These are phyloP conservation scores for Elaphomyces granulatus DNA, from an alignment of 495 filamentous ascomycete genomes.

Conservation along the genomic window DNA sequence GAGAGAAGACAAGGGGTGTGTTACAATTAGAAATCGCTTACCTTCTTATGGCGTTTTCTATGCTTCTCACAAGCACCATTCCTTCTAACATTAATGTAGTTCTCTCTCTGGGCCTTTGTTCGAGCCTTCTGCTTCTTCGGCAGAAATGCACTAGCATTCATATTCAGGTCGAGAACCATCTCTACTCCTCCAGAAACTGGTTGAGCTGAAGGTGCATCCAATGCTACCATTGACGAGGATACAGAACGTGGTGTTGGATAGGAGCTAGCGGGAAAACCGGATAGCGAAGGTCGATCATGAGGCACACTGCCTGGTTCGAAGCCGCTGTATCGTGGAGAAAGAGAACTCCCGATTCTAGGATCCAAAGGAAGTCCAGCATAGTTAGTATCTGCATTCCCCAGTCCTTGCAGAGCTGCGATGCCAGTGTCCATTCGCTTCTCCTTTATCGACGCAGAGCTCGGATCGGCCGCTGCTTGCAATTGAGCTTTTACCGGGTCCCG, in stretches of 20 bases:
- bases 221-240: background rate
- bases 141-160: conserved; percentile 30
- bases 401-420: conserved; percentile 30
- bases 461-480: conserved; percentile 23
- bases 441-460: conserved; percentile 22
- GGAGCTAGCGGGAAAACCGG: background rate
- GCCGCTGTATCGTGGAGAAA: too few relatives aligned
- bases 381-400: conserved; percentile 16
- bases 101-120: conserved; percentile 32
- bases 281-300: conserved; percentile 1
- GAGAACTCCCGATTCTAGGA: background rate
- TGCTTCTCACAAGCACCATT: conserved; percentile 35
- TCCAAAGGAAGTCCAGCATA: background rate
- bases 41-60: conserved; percentile 34
- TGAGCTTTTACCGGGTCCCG: conserved; percentile 29
- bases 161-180: conserved; percentile 34
- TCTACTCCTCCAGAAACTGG: conserved; percentile 17
- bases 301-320: too few relatives aligned
- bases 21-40: too few relatives aligned
- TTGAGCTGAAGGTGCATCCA: background rate
- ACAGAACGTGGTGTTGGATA: background rate
- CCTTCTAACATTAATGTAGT: conserved; percentile 34
- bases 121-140: conserved; percentile 34
- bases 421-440: conserved; percentile 33
- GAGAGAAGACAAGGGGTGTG: too few relatives aligned